Evolutionary conservation across 345 rosid genomes (phyloP).

Genomic region (Eucalyptus polyanthemos): DNA sequence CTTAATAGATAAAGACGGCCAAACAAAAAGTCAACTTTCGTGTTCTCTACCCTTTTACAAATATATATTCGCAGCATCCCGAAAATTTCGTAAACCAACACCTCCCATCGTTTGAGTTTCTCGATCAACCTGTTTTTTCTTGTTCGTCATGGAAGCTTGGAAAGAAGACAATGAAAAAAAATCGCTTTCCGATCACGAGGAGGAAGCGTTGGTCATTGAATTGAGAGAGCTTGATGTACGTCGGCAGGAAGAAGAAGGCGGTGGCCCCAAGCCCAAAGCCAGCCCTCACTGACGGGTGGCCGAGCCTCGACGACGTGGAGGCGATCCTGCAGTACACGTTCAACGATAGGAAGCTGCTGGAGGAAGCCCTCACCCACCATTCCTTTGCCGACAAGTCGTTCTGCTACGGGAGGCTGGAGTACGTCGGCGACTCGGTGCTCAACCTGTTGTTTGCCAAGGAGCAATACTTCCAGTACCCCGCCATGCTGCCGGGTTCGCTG

Average conservation of each 20-base stretch:
- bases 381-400: slow-evolving; percentile 1
- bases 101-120: neutral
- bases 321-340: slow-evolving; percentile 34
- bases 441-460: slow-evolving; percentile 15
- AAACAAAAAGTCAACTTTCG: neutral
- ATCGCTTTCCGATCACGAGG: neutral
- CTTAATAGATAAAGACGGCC: neutral
- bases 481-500: slow-evolving; percentile 24
- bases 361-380: slow-evolving; percentile 43
- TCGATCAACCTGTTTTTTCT: accelerated
- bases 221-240: accelerated
- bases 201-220: neutral
- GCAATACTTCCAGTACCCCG: slow-evolving; percentile 21
- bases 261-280: neutral
- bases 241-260: neutral
- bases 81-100: too few relatives aligned
- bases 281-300: neutral
- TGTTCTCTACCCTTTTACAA: neutral
- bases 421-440: slow-evolving; percentile 43
- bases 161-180: neutral
- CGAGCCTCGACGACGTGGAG: slow-evolving; percentile 24
- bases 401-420: slow-evolving; percentile 43
- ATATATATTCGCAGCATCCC: neutral
- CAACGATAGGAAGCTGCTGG: slow-evolving; percentile 17
- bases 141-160: neutral